These are phyloP conservation scores for Alternaria alternata DNA, from an alignment of 2,329 filamentous ascomycete genomes.

Conservation along the genomic window DNA sequence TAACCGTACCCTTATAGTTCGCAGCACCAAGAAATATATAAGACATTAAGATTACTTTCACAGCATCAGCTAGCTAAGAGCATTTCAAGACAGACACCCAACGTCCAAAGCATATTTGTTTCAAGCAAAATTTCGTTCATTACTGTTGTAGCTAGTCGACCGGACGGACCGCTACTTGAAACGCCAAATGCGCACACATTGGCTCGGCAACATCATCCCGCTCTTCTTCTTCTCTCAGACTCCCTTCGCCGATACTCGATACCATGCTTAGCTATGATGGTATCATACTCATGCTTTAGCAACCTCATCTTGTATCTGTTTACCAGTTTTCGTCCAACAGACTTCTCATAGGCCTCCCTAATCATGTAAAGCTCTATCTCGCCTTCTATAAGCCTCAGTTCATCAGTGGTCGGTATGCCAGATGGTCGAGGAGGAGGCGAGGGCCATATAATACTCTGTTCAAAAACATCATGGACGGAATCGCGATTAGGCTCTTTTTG, in stretches of 20 bases:
- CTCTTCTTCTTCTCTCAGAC: background rate
- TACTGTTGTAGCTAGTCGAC: background rate
- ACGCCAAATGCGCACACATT: no score
- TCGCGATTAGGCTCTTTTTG: background rate
- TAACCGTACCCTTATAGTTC: accelerated
- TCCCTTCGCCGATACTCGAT: background rate
- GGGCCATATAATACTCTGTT: background rate
- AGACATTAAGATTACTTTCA: no score
- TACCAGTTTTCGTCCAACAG: background rate
- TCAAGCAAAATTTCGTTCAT: background rate
- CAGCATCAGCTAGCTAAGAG: accelerated
- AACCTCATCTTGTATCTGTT: background rate
- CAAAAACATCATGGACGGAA: background rate
- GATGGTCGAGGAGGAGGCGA: background rate
- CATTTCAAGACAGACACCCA: no score
- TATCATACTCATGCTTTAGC: background rate
- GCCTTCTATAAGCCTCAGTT: background rate
- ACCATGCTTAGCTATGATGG: background rate
- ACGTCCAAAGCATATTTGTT: no score
- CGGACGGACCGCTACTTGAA: background rate
- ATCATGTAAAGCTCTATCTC: conserved; percentile 1
- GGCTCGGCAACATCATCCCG: background rate
- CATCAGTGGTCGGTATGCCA: background rate
- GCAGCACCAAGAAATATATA: no score
- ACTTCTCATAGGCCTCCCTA: background rate